Evolutionary conservation across 345 rosid genomes (phyloP).

Genomic region (Bretschneidera sinensis): DNA sequence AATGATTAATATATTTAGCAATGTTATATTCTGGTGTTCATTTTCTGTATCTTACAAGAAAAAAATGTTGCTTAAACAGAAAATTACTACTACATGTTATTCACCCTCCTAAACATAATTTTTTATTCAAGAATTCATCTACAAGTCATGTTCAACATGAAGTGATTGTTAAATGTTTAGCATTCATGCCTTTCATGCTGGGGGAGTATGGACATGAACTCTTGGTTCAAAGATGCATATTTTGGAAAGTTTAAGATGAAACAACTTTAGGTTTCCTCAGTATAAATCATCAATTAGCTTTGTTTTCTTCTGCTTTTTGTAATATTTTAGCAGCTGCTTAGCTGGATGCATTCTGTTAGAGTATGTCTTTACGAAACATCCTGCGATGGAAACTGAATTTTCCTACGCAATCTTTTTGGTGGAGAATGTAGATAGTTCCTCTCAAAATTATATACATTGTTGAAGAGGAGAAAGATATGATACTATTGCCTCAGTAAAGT

Average conservation of each 20-base stretch:
- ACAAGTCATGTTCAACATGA: background rate
- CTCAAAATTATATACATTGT: background rate
- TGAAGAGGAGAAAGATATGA: background rate
- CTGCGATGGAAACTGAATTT: background rate
- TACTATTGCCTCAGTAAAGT: background rate
- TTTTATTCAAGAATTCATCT: background rate
- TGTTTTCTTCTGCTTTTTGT: background rate
- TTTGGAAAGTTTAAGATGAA: too few relatives aligned
- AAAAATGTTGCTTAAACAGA: constrained; percentile 2
- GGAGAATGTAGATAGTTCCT: background rate
- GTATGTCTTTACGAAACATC: background rate
- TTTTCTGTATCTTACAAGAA: background rate
- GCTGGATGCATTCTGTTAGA: too few relatives aligned
- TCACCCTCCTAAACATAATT: background rate
- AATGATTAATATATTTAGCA: background rate
- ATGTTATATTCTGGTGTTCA: background rate
- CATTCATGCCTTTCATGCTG: background rate
- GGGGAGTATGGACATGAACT: background rate
- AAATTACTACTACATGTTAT: background rate
- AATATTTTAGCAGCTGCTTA: background rate
- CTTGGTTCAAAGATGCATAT: background rate
- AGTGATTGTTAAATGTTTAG: background rate
- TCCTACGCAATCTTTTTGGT: background rate
- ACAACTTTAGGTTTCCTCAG: too few relatives aligned
- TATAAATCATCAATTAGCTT: too few relatives aligned